Conservation (phyloP, 176 grass and related monocot species). For the Pharus latifolius region DNA sequence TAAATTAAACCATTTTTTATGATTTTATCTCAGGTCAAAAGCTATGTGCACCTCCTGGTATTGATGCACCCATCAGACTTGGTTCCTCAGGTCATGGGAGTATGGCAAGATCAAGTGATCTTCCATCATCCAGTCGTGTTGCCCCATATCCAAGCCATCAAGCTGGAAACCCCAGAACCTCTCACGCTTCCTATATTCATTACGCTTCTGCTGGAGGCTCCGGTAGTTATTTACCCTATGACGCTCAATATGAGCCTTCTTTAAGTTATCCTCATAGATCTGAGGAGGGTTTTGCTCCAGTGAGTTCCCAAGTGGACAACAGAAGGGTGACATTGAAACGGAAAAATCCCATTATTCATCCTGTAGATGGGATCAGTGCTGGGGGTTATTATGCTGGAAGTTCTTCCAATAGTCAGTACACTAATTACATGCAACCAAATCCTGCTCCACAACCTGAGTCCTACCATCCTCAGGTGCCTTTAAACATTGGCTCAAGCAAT, state of each 20-base stretch:
- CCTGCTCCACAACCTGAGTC: constrained; percentile 10
- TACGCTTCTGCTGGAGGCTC: constrained; percentile 13
- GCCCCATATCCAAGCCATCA: background rate
- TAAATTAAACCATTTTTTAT: background rate
- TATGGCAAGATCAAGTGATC: constrained; percentile 26
- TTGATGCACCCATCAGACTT: constrained; percentile 22
- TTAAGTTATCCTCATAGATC: constrained; percentile 4
- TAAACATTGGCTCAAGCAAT: constrained; percentile 18
- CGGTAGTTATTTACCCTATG: background rate
- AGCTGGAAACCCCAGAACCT: constrained; percentile 6
- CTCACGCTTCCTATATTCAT: constrained; percentile 22
- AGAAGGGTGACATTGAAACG: constrained; percentile 32
- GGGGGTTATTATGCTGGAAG: constrained; percentile 34
- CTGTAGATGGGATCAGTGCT: constrained; percentile 11
- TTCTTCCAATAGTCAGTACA: constrained; percentile 35
- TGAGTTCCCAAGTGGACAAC: constrained; percentile 17
- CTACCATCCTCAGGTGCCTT: background rate
- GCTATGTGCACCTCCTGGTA: constrained; percentile 16
- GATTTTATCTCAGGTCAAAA: constrained; percentile 35
- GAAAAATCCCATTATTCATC: constrained; percentile 16
- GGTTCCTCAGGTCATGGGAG: background rate
- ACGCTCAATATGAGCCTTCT: constrained; percentile 10
- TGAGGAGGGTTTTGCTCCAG: constrained; percentile 19
- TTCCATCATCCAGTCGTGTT: constrained; percentile 21
- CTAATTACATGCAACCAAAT: constrained; percentile 24